Evolutionary conservation across 176 grass and related monocot species (phyloP), one percentile per base, ranked within the genome.

Genomic region (Oryza glumipatula): DNA sequence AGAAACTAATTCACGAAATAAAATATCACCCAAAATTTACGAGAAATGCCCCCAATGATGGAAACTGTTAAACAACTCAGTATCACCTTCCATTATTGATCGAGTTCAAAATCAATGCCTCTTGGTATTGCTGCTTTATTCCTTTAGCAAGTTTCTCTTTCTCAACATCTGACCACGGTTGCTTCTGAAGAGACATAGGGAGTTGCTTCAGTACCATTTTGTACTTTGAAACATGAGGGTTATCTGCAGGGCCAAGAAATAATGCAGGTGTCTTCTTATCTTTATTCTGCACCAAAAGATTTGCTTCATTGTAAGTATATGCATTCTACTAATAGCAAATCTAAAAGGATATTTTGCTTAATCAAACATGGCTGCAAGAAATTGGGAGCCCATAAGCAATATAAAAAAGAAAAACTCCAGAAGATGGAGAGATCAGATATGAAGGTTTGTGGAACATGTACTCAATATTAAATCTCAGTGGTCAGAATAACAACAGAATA

Each of bases 61-160:
- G 9, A 41, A 47, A 86, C 11, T 35, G 28, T 76, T 76, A 6
- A 72, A 11, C 6, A 72, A 75, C 49, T 72, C 4, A 26, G 72
- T 39, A 63, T 74, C 78, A 98, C 96, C 93, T 92, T 83, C 73
- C 84, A 64, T 86, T 86, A 84, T 95, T 95, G 83, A 98, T 88
- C 0, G 93, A 91, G 49, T 88, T 83, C 35, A 90, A 73, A 88
- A 98, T 87, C 63, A 98, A 75, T 83, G 88, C 68, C 80, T 98
- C 96, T 88, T 98, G 93, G 72, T 93, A 98, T 64, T 98, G 96
- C 83, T 98, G 96, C 63, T 95, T 95, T 83, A 98, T 92, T 89
- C 96, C 96, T 88, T 91, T 94, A 65, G 66, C 76, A 78, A 98
- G 93, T 82, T 88, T 92, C 5, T 98, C 88, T 76, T 87, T 98